Conservation (phyloP, 1,139 yeast species). For the Lodderomyces jiufengensis region DNA sequence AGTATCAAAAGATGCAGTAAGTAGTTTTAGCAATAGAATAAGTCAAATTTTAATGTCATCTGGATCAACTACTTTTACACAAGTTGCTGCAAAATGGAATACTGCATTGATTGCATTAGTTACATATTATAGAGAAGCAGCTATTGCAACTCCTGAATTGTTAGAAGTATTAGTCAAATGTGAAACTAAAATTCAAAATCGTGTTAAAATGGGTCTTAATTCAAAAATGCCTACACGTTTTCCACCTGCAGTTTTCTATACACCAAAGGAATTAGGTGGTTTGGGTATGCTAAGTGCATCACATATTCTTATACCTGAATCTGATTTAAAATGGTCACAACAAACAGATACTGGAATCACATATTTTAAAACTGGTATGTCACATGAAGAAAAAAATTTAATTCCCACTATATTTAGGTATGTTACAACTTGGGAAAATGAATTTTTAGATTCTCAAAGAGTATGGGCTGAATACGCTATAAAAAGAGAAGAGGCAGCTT, state of each 20-base stretch:
- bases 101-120: slow-evolving; percentile 84
- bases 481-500: slow-evolving; percentile 82
- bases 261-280: slow-evolving; percentile 97
- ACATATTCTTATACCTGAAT: slow-evolving; percentile 89
- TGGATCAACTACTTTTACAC: slow-evolving; percentile 93
- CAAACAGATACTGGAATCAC: slow-evolving; percentile 95
- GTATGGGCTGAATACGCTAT: slow-evolving; percentile 98
- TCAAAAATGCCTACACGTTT: slow-evolving; percentile 98
- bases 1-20: slow-evolving; percentile 78
- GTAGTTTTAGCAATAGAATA: slow-evolving; percentile 76
- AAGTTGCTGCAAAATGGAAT: slow-evolving; percentile 95
- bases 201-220: slow-evolving; percentile 91
- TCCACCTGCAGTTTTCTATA: slow-evolving; percentile 97
- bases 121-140: slow-evolving; percentile 91
- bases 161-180: slow-evolving; percentile 83
- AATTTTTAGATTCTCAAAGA: slow-evolving; percentile 87
- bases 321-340: slow-evolving; percentile 86
- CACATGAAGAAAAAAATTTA: slow-evolving; percentile 70
- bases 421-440: slow-evolving; percentile 95
- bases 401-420: slow-evolving; percentile 94
- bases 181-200: slow-evolving; percentile 90
- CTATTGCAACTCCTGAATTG: slow-evolving; percentile 73
- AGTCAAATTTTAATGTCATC: slow-evolving; percentile 92
- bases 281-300: slow-evolving; percentile 97
- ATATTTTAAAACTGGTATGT: slow-evolving; percentile 93